Percentiles rank a stretch among this genome's conserved stretches.
Conservation (phyloP, 495 filamentous ascomycete genomes). For the Penicillium taxi region DNA sequence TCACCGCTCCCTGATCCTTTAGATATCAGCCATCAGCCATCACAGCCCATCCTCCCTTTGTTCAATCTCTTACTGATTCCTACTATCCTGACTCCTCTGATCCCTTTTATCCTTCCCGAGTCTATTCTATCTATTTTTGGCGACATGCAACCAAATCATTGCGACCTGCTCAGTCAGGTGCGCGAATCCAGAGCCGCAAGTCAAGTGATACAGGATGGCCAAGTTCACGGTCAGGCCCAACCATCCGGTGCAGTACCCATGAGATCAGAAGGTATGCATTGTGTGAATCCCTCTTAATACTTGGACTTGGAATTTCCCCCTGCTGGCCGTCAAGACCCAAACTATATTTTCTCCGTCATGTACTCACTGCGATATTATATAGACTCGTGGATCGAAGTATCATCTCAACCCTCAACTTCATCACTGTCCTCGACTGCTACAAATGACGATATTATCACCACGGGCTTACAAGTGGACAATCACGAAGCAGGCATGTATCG, state of each 20-base stretch:
- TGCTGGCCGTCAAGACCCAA: conserved; percentile 5
- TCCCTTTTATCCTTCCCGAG: conserved; percentile 1
- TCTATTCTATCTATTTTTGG: conserved; percentile 1
- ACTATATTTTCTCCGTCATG: conserved; percentile 25
- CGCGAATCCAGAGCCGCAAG: conserved; percentile 32
- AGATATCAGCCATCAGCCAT: no score
- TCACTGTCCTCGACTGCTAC: conserved; percentile 69
- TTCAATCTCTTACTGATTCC: conserved; percentile 10
- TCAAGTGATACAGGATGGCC: conserved; percentile 36
- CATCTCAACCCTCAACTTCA: conserved; percentile 88
- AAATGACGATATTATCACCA: conserved; percentile 80
- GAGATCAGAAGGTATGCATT: conserved; percentile 45
- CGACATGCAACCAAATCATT: conserved; percentile 41
- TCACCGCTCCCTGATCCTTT: conserved; percentile 21
- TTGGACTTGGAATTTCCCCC: conserved; percentile 4
- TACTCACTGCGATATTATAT: conserved; percentile 49
- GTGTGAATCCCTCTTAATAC: conserved; percentile 11
- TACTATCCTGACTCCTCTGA: conserved; percentile 3
- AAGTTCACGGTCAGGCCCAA: conserved; percentile 32
- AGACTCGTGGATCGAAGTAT: conserved; percentile 97
- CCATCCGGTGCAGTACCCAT: conserved; percentile 30
- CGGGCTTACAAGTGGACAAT: conserved; percentile 67
- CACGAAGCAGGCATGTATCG: conserved; percentile 27
- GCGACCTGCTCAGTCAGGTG: conserved; percentile 40
- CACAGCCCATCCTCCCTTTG: no score